Base-by-base conservation (phyloP, 202 grass and related monocot species). In the Elaeis oleifera region DNA sequence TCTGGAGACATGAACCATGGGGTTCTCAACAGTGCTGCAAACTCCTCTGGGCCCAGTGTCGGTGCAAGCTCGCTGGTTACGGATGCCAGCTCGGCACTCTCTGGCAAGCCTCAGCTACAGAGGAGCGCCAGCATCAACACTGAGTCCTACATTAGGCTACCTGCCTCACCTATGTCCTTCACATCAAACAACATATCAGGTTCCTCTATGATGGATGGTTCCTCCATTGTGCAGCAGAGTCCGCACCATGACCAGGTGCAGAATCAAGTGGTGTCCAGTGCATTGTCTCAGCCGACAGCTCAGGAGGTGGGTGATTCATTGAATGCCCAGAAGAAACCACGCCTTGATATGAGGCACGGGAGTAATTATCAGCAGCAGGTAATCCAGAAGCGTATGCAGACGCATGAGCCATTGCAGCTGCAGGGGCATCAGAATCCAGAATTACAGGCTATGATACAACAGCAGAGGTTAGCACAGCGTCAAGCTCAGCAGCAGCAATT, bases 131-230 rank as follows among this genome's bases (percentile, higher is more conserved):
- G 36, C 36, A 44, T 44, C 9, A 44, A 44, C 63, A 80, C 69
- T 50, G 87, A 96, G 52, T 85, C 91, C 25, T 85, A 85, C 73
- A 88, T 83, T 81, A 81, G 80, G 54, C 71, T 90, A 56, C 91
- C 87, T 68, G 91, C 91, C 50, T 90, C 87, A 19, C 87, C 91
- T 50, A 88, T 96, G 81, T 88, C 91, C 22, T 96, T 96, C 78
- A 90, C 87, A 55, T 96, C 91, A 23, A 96, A 90, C 79, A 96
- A 90, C 71, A 88, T 85, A 55, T 96, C 91, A 60, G 65, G 65
- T 39, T 39, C 65, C 3, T 56, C 65, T 6, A 63, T 80, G 25
- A 82, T 99, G 71, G 88, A 99, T 73, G 88, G 89, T 63, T 82
- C 75, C 25, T 84, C 85, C 59, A 86, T 89, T 64, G 80, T 89